Conservation (phyloP, 2,329 filamentous ascomycete genomes). For the Rhynchosporium secalis region DNA sequence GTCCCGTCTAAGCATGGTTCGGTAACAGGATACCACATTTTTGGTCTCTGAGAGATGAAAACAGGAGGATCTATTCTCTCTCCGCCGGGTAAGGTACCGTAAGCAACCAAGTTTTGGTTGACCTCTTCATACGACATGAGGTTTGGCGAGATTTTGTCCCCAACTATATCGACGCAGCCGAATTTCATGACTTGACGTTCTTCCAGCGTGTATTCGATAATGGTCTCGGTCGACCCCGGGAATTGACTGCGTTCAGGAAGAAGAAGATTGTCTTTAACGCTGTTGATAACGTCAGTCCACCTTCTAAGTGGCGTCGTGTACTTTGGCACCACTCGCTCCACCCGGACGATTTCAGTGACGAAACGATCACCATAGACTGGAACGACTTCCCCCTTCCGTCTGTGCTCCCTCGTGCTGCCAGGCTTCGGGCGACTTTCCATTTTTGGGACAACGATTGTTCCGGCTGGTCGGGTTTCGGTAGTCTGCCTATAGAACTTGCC, state of each 20-base stretch:
- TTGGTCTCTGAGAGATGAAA: conserved; percentile 3
- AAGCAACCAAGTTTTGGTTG: background rate
- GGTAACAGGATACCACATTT: conserved; percentile 8
- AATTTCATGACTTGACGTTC: conserved; percentile 9
- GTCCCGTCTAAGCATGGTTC: conserved; percentile 5
- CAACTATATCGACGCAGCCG: background rate
- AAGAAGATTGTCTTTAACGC: background rate
- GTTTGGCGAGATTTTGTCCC: background rate
- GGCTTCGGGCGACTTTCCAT: conserved; percentile 3
- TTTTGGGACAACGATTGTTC: background rate
- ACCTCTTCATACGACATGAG: conserved; percentile 6
- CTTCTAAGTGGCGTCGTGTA: background rate
- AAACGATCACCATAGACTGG: conserved; percentile 4
- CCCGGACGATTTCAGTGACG: conserved; percentile 12
- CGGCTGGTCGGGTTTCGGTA: background rate
- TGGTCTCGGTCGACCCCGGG: background rate
- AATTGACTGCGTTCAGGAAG: background rate
- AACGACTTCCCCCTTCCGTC: conserved; percentile 5
- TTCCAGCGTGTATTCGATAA: background rate
- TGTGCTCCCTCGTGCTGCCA: background rate
- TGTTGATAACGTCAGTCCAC: background rate
- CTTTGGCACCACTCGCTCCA: conserved; percentile 2
- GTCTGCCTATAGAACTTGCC: conserved; percentile 13
- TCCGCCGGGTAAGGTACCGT: background rate
- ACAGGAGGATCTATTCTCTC: background rate